Percentiles rank a stretch among this genome's conserved stretches.
These are phyloP conservation scores for Claviceps spartinae DNA, from an alignment of 2,329 filamentous ascomycete genomes.

Conservation along the genomic window DNA sequence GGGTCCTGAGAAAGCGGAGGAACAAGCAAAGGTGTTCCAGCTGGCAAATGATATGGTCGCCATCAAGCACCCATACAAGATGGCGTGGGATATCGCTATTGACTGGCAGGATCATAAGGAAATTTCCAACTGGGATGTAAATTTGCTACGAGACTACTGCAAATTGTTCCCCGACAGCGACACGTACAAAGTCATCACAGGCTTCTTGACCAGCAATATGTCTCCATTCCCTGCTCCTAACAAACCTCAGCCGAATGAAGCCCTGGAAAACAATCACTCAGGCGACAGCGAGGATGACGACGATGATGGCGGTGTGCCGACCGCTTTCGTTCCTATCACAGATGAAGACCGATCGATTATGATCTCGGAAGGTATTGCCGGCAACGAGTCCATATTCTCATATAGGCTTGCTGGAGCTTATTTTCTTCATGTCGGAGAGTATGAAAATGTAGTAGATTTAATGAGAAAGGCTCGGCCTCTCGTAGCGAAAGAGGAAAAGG, in stretches of 20 bases:
- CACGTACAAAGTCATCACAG: slow-evolving; percentile 66
- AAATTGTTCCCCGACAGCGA: slow-evolving; percentile 74
- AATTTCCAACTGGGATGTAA: slow-evolving; percentile 63
- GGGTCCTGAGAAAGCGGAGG: slow-evolving; percentile 51
- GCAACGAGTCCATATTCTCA: slow-evolving; percentile 60
- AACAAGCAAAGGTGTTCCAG: slow-evolving; percentile 59
- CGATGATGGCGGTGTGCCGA: slow-evolving; percentile 41
- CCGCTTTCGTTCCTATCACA: slow-evolving; percentile 44
- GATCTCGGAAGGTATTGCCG: slow-evolving; percentile 61
- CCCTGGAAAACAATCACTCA: slow-evolving; percentile 23
- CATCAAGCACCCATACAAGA: slow-evolving; percentile 77
- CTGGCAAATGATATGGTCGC: slow-evolving; percentile 88
- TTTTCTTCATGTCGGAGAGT: slow-evolving; percentile 73
- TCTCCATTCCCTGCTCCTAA: slow-evolving; percentile 57
- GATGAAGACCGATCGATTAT: slow-evolving; percentile 69
- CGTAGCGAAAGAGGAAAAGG: slow-evolving; percentile 44
- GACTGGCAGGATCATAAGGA: slow-evolving; percentile 76
- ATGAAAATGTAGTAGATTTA: slow-evolving; percentile 66
- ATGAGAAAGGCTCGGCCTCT: slow-evolving; percentile 60
- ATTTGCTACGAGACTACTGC: slow-evolving; percentile 68
- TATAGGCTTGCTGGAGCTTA: slow-evolving; percentile 75
- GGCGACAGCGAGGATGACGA: slow-evolving; percentile 48
- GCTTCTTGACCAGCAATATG: slow-evolving; percentile 68
- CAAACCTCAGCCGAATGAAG: slow-evolving; percentile 10
- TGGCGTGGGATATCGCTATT: slow-evolving; percentile 83